These are phyloP conservation scores for Beauveria brongniartii DNA, from an alignment of 2,329 filamentous ascomycete genomes.

Conservation along the genomic window DNA sequence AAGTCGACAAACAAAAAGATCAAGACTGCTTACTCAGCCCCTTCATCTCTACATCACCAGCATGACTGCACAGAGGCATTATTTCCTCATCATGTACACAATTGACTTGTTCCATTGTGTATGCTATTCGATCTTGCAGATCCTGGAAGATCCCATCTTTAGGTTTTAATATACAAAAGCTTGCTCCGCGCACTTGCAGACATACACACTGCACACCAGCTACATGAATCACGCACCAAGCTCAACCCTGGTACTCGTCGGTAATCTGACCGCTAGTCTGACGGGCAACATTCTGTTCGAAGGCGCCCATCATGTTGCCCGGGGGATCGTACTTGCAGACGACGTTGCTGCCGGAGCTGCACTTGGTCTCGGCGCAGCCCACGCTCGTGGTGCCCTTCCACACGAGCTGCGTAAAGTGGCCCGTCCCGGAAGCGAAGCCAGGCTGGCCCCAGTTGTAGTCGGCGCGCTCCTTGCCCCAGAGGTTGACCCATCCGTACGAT, in stretches of 20 bases:
- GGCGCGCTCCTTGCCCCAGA: constrained; percentile 33
- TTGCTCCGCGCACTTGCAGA: neutral
- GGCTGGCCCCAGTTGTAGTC: constrained; percentile 51
- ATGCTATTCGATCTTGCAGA: too few species aligned
- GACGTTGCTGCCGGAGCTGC: constrained; percentile 8
- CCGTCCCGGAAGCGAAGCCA: constrained; percentile 51
- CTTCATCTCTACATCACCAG: neutral
- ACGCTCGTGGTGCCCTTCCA: constrained; percentile 56
- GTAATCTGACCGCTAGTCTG: neutral
- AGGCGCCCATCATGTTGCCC: constrained; percentile 4
- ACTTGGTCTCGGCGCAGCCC: constrained; percentile 38
- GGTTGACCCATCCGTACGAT: neutral
- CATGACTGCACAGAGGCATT: too few species aligned
- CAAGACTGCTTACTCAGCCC: neutral
- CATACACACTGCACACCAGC: neutral
- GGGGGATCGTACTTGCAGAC: constrained; percentile 4
- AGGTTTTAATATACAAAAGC: neutral
- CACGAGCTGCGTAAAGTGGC: constrained; percentile 67
- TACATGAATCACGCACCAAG: too few species aligned
- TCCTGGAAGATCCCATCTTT: neutral
- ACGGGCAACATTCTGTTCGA: constrained; percentile 2
- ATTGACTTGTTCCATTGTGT: too few species aligned
- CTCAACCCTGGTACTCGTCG: neutral
- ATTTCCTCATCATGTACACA: neutral
- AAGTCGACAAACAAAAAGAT: neutral